These are phyloP conservation scores for Macroventuria anomochaeta DNA, from an alignment of 2,329 filamentous ascomycete genomes.

Conservation along the genomic window DNA sequence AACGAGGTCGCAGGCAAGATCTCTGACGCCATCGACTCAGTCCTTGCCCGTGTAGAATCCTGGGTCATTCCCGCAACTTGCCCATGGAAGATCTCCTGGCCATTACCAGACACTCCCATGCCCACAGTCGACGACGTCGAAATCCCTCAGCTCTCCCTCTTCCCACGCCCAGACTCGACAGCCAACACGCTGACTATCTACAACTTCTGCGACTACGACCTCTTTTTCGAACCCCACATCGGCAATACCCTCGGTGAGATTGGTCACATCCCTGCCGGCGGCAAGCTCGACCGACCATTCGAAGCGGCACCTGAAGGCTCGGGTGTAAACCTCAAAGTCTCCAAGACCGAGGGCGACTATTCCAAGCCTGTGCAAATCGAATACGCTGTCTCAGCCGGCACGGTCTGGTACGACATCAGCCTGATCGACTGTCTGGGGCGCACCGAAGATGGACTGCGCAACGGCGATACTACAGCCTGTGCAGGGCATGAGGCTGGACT, in stretches of 20 bases:
- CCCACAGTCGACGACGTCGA: constrained; percentile 15
- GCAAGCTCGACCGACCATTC: constrained; percentile 13
- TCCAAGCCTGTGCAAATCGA: constrained; percentile 23
- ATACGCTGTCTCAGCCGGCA: constrained; percentile 14
- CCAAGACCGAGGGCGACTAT: constrained; percentile 19
- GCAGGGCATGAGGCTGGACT: constrained; percentile 25
- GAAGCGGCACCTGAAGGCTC: constrained; percentile 12
- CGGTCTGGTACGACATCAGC: constrained; percentile 28
- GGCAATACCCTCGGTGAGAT: constrained; percentile 3
- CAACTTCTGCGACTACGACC: constrained; percentile 29
- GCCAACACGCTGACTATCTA: constrained; percentile 22
- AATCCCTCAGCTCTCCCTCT: constrained; percentile 22
- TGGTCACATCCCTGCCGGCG: constrained; percentile 14
- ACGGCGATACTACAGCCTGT: constrained; percentile 18
- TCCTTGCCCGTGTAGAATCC: constrained; percentile 10
- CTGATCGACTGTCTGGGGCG: constrained; percentile 24
- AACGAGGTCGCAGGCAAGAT: constrained; percentile 3
- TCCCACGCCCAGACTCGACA: constrained; percentile 10
- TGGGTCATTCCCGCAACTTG: constrained; percentile 16
- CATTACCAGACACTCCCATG: constrained; percentile 17
- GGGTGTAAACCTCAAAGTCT: constrained; percentile 22
- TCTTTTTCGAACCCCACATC: constrained; percentile 20
- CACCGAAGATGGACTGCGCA: constrained; percentile 9
- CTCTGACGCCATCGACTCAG: constrained; percentile 11
- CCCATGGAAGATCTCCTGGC: constrained; percentile 20